These are phyloP conservation scores for Russula compacta DNA, from an alignment of 768 basidiomycete species.

Conservation along the genomic window DNA sequence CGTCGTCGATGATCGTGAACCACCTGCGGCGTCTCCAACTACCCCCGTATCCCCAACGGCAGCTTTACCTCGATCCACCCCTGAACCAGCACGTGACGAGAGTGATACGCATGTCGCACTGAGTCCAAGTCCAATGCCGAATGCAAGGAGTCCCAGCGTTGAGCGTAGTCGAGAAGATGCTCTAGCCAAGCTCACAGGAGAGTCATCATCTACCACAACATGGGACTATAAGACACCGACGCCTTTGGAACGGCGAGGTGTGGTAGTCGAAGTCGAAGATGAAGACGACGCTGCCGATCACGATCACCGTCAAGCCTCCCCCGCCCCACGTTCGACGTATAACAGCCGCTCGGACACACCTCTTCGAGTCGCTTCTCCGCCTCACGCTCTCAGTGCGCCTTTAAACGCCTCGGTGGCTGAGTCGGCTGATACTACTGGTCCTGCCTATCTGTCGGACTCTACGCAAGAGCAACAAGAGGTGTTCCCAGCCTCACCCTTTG, in stretches of 20 bases:
- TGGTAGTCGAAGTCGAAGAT: constrained; percentile 19
- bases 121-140: constrained; percentile 18
- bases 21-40: constrained; percentile 20
- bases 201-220: background rate
- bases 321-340: constrained; percentile 32
- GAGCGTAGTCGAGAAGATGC: constrained; percentile 19
- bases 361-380: constrained; percentile 28
- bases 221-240: constrained; percentile 16
- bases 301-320: constrained; percentile 27
- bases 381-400: constrained; percentile 46
- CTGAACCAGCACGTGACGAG: constrained; percentile 13
- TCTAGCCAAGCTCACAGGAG: constrained; percentile 18
- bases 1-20: constrained; percentile 28
- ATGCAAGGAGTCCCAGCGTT: constrained; percentile 16
- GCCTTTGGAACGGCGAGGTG: constrained; percentile 15
- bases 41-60: constrained; percentile 17
- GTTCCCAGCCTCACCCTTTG: constrained; percentile 65
- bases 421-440: constrained; percentile 38
- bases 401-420: constrained; percentile 36
- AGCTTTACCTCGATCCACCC: constrained; percentile 8
- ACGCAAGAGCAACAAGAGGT: constrained; percentile 47
- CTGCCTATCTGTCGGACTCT: constrained; percentile 38
- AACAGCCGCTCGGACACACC: constrained; percentile 37
- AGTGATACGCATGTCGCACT: background rate
- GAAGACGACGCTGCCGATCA: constrained; percentile 19